These are phyloP conservation scores for Haematococcus sp. DNA, from an alignment of 139 green algal genomes.

Conservation along the genomic window DNA sequence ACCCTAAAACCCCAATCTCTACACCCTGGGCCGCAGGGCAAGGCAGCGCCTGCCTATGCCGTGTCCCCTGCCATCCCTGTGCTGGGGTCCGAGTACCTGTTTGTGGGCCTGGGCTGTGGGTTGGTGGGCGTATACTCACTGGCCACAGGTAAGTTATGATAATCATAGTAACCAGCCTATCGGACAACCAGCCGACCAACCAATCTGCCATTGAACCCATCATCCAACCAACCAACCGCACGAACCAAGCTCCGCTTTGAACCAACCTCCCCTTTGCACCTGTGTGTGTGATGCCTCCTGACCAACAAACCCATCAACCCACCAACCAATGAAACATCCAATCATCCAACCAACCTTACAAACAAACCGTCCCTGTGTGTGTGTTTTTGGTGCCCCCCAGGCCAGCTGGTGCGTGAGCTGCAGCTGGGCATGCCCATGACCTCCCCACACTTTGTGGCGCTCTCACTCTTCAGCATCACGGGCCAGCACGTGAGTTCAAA, in stretches of 20 bases:
- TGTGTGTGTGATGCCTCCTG: not conserved
- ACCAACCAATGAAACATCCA: too few relatives aligned
- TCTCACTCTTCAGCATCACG: slow-evolving; percentile 22
- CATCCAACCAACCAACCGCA: too few relatives aligned
- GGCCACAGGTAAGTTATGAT: slow-evolving; percentile 25
- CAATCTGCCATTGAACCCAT: too few relatives aligned
- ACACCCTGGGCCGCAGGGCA: too few relatives aligned
- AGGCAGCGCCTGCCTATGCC: slow-evolving; percentile 36
- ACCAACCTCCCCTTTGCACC: not conserved
- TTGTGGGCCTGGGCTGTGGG: slow-evolving; percentile 38
- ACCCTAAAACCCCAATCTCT: too few relatives aligned
- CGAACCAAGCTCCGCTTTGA: not conserved
- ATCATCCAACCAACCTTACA: too few relatives aligned
- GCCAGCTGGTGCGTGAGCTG: slow-evolving; percentile 29
- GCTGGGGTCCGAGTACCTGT: slow-evolving; percentile 50
- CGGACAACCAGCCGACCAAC: too few relatives aligned
- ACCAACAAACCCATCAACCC: too few relatives aligned
- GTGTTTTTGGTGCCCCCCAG: slow-evolving; percentile 14
- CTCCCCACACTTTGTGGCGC: slow-evolving; percentile 15
- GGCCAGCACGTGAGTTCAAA: not conserved
- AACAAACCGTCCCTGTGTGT: too few relatives aligned
- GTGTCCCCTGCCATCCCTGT: slow-evolving; percentile 20
- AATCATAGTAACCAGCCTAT: too few relatives aligned
- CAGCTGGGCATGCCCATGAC: slow-evolving; percentile 7
- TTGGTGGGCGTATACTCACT: slow-evolving; percentile 38